Base-by-base conservation (phyloP, 306 rosid genomes). In the Vigna nakashimae region DNA sequence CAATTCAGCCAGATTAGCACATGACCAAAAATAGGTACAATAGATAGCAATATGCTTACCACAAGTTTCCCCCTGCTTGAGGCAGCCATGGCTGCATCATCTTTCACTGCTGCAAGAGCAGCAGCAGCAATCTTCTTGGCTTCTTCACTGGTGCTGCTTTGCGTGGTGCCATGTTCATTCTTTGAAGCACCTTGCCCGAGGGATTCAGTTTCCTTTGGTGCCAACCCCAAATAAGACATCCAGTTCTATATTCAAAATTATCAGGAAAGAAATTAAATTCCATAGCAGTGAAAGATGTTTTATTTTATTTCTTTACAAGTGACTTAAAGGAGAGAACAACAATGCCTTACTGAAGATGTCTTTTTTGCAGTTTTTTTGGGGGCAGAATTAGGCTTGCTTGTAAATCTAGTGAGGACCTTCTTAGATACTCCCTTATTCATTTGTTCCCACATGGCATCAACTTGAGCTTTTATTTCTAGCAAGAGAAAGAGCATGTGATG, bases 361-460 rank as follows among this genome's bases (percentile, higher is more conserved):
- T 86, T 95, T 87, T 87, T 89, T 32, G 89, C 49, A 69, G 86
- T 66, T 75, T 50, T 91, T 74, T 84, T 88, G 48, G 52, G 40
- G 24, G 84, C 18, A 15, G 91, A 76, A 57, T 60, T 72, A 46
- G 86, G 70, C 81, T 84, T 91, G 89, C 83, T 87, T 13, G 82
- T 83, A 75, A 88, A 75, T 81, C 71, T 79, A 63, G 75, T 87
- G 48, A 88, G 86, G 8, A 65, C 51, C 79, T 92, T 81, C 34
- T 67, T 85, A 40, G 98, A 85, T 57, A 91, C 80, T 65, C 99
- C 99, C 86, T 92, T 95, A 78, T 91, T 84, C 99, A 95, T 95
- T 80, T 86, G 89, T 86, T 87, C 93, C 99, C 98, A 95, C 91
- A 90, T 76, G 3, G 90, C 91, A 88, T 92, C 92, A 52, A 86